Conservation (phyloP, 78 protist genomes). For the Planoprotostelium fungivorum region DNA sequence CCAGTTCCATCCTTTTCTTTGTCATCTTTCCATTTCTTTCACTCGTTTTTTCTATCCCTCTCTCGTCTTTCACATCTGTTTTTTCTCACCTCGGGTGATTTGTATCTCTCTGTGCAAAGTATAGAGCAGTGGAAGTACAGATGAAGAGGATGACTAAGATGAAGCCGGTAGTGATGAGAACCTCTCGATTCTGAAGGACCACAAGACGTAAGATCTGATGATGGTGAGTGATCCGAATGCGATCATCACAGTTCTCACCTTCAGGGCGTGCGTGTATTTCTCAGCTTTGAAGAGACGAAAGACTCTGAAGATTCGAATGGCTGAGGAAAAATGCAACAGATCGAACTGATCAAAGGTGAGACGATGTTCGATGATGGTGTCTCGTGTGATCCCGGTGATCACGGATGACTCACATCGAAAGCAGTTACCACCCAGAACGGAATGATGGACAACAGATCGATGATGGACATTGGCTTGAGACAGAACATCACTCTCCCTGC, state of each 20-base stretch:
- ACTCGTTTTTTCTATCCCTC: too few relatives aligned
- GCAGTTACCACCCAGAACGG: not conserved
- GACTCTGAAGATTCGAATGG: not conserved
- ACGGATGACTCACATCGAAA: not conserved
- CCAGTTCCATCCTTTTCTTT: too few relatives aligned
- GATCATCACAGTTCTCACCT: too few relatives aligned
- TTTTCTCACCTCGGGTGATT: not conserved
- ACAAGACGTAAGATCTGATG: not conserved
- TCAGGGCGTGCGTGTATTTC: not conserved
- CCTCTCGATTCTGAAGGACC: not conserved
- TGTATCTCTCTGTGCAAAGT: not conserved
- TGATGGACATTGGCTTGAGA: not conserved
- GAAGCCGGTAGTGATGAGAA: not conserved
- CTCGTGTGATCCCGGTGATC: not conserved
- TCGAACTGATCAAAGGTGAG: not conserved
- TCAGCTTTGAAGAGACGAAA: not conserved
- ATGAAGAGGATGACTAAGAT: not conserved
- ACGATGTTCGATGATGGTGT: too few relatives aligned
- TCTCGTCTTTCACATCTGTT: too few relatives aligned
- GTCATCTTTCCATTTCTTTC: too few relatives aligned
- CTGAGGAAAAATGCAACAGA: not conserved
- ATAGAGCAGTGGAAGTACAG: not conserved
- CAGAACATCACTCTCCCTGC: not conserved
- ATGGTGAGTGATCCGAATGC: too few relatives aligned
- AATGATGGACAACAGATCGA: not conserved